phyloP scores from a whole-genome alignment of 148 eudicot species.

The Cornus kousa region DNA sequence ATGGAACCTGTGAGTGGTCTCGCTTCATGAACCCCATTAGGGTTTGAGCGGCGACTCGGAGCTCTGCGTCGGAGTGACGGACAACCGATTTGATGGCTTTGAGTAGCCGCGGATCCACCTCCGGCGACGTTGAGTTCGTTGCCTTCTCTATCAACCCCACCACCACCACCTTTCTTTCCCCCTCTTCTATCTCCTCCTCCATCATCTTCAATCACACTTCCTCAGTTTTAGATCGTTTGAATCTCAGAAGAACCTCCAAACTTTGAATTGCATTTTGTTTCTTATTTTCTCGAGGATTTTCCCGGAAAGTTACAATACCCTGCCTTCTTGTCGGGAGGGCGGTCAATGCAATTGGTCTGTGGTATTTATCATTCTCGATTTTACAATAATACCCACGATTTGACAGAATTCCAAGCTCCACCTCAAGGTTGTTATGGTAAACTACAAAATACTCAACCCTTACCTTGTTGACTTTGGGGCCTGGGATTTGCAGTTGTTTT shows the following conservation, averaged over 20 bases:
- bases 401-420: no score
- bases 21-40: slow-evolving; percentile 75
- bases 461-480: no score
- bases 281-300: not conserved
- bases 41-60: slow-evolving; percentile 69
- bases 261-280: not conserved
- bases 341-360: not conserved
- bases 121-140: slow-evolving; percentile 63
- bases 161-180: slow-evolving; percentile 35
- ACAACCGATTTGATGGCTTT: slow-evolving; percentile 82
- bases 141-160: slow-evolving; percentile 67
- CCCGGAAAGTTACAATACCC: not conserved
- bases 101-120: slow-evolving; percentile 79
- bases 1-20: slow-evolving; percentile 72
- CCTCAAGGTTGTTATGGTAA: no score
- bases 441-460: no score
- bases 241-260: not conserved
- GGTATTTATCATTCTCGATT: not conserved
- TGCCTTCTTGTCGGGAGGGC: not conserved
- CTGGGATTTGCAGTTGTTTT: no score
- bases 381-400: no score
- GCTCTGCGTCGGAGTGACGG: slow-evolving; percentile 70
- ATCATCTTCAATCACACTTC: slow-evolving; percentile 8
- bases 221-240: no score
- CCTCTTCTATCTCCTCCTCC: slow-evolving; percentile 39